Evolutionary conservation across 345 rosid genomes (phyloP), one percentile per base, ranked within the genome.

Genomic region (Citropsis articulata): DNA sequence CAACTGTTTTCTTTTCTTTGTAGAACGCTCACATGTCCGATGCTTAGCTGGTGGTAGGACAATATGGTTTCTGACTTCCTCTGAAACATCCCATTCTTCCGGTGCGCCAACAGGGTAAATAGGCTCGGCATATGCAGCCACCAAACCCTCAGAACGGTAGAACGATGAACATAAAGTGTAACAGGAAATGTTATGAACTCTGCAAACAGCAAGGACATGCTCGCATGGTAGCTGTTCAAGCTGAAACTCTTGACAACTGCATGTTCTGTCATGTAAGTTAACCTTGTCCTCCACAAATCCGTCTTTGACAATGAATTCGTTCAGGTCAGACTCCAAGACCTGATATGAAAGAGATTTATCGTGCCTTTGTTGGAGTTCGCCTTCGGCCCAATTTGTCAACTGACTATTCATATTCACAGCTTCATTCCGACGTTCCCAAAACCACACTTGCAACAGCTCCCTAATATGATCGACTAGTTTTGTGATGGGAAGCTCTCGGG

Each of bases 381-480:
- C 48, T 66, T 66, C 70, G 2, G 70, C 70, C 70, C 70, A 66
- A 66, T 66, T 66, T 35, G 70, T 66, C 70, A 66, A 66, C 18
- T 66, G 70, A 66, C 48, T 66, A 66, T 8, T 66, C 70, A 22
- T 35, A 66, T 35, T 66, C 27, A 66, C 36, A 22, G 70, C 70
- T 66, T 66, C 70, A 66, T 35, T 66, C 27, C 70, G 27, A 36
- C 70, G 48, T 66, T 66, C 70, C 70, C 70, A 66, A 66, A 66
- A 66, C 70, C 45, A 66, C 7, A 35, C 4, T 40, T 66, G 70
- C 48, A 21, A 25, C n/a, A 35, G 8, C 70, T 66, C 70, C 70
- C 70, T 66, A 22, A 66, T 66, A 36, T 35, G 70, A 66, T 66
- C 70, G 16, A 35, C 70, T 21, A 66, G 48, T 66, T 66, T 66